Percentiles rank a stretch among this genome's conserved stretches.
Evolutionary conservation across 768 basidiomycete species (phyloP).

Genomic region (Tylopilus cervinicoccineus): DNA sequence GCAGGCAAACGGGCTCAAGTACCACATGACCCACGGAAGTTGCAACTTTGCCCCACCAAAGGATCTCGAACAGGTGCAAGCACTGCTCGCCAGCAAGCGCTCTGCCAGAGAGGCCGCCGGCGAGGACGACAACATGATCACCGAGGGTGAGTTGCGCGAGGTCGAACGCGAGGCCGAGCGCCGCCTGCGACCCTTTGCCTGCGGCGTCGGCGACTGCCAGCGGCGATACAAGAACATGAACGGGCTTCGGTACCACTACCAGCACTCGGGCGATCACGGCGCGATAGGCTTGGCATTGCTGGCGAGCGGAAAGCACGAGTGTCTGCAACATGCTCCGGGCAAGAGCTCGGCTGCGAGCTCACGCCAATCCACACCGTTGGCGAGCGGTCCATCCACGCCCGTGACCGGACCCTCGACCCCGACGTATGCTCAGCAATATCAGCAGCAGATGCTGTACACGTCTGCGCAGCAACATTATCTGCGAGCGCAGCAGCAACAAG

Average conservation of each 20-base stretch:
- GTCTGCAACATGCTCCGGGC: constrained; percentile 36
- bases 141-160: constrained; percentile 62
- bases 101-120: constrained; percentile 38
- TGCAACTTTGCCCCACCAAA: constrained; percentile 93
- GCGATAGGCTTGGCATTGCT: constrained; percentile 82
- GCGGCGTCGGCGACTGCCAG: constrained; percentile 81
- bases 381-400: constrained; percentile 32
- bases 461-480: constrained; percentile 37
- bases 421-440: constrained; percentile 32
- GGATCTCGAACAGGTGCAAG: constrained; percentile 73
- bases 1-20: constrained; percentile 93
- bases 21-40: constrained; percentile 88
- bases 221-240: constrained; percentile 99
- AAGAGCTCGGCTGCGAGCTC: constrained; percentile 30
- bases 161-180: constrained; percentile 84
- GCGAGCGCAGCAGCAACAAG: constrained; percentile 32
- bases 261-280: constrained; percentile 95
- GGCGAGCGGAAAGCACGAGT: constrained; percentile 68
- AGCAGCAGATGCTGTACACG: constrained; percentile 36
- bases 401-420: constrained; percentile 28
- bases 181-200: constrained; percentile 79
- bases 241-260: constrained; percentile 92
- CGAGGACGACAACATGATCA: constrained; percentile 42
- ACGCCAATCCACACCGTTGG: constrained; percentile 30
- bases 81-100: constrained; percentile 52